Percentiles rank a stretch among this genome's conserved stretches.
phyloP scores from a whole-genome alignment of 176 grass and related monocot genomes.

The Triticum aestivum region DNA sequence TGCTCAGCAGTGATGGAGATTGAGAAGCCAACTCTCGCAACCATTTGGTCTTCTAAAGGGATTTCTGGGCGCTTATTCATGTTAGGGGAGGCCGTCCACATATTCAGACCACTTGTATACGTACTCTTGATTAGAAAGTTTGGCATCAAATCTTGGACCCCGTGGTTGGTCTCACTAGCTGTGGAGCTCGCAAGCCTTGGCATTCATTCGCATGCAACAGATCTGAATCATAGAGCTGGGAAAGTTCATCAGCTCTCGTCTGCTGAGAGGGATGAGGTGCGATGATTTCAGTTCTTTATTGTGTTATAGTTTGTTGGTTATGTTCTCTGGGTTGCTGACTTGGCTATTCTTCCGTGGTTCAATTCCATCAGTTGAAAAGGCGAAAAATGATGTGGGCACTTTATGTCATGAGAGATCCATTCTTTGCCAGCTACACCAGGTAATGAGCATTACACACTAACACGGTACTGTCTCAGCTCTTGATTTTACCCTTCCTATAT shows the following conservation, averaged over 20 bases:
- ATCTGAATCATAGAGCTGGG: conserved; percentile 38
- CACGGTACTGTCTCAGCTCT: background rate
- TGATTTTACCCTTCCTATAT: background rate
- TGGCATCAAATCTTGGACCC: conserved; percentile 91
- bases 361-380: conserved; percentile 69
- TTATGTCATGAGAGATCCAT: conserved; percentile 94
- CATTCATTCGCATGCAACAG: conserved; percentile 66
- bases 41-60: conserved; percentile 75
- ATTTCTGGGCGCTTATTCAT: conserved; percentile 66
- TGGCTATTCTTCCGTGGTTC: conserved; percentile 12
- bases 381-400: conserved; percentile 88
- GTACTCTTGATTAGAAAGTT: conserved; percentile 88
- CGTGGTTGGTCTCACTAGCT: conserved; percentile 85
- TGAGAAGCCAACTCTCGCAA: conserved; percentile 68
- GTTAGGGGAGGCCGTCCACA: conserved; percentile 71
- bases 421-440: conserved; percentile 87
- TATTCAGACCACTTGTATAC: conserved; percentile 89
- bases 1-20: conserved; percentile 23
- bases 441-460: conserved; percentile 18
- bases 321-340: conserved; percentile 29
- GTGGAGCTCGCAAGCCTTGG: conserved; percentile 81
- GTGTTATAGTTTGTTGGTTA: conserved; percentile 16
- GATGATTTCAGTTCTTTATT: conserved; percentile 32
- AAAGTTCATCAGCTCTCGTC: conserved; percentile 70
- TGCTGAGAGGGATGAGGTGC: conserved; percentile 87